A percentile compares a stretch with the other conserved stretches of the same genome.
These are phyloP conservation scores for Hsuehochloa calcarea DNA, from an alignment of 176 grass and related monocot species.

Conservation along the genomic window DNA sequence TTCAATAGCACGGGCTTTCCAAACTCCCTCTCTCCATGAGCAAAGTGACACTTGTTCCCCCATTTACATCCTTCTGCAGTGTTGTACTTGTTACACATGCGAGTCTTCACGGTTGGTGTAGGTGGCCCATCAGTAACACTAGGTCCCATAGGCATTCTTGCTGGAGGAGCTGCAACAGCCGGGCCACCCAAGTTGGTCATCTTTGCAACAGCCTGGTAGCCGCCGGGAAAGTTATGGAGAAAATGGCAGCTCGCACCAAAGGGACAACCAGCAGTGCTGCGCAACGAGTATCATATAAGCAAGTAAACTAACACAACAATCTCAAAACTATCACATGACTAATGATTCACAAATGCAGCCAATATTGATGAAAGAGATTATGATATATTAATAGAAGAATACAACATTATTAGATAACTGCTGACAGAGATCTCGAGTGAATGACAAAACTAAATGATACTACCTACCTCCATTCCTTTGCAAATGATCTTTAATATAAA, in stretches of 20 bases:
- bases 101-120: slow-evolving; percentile 55
- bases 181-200: slow-evolving; percentile 69
- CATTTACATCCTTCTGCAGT: slow-evolving; percentile 94
- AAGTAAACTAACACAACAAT: neutral
- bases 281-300: slow-evolving; percentile 29
- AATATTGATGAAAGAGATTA: neutral
- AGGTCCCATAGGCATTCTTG: slow-evolving; percentile 52
- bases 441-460: neutral
- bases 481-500: neutral
- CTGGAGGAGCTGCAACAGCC: slow-evolving; percentile 42
- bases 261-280: slow-evolving; percentile 85
- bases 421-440: neutral
- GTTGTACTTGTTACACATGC: slow-evolving; percentile 89
- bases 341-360: neutral
- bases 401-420: neutral
- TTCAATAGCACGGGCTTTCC: slow-evolving; percentile 54
- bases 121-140: slow-evolving; percentile 36
- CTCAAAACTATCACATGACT: neutral
- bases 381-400: slow-evolving; percentile 18
- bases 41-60: slow-evolving; percentile 89
- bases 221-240: slow-evolving; percentile 83
- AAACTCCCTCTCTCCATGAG: slow-evolving; percentile 92
- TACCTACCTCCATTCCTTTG: neutral
- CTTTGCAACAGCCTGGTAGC: slow-evolving; percentile 72
- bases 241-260: slow-evolving; percentile 89